These are phyloP conservation scores for Berberis thunbergii DNA, from an alignment of 164 flowering plant species.

Conservation along the genomic window DNA sequence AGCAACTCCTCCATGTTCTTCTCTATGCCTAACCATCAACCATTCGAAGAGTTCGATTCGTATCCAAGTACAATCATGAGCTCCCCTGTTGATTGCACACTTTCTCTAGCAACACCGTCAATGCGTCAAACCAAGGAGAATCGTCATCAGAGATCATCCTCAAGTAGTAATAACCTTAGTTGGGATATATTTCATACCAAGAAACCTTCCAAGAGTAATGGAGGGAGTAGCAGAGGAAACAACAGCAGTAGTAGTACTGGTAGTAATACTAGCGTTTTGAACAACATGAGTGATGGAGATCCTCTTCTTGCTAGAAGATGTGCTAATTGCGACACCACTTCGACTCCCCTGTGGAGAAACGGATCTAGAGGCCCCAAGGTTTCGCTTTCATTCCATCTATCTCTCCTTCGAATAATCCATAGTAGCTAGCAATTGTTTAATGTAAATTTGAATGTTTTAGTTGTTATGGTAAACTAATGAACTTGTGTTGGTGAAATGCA, in stretches of 20 bases:
- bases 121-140: conserved; percentile 39
- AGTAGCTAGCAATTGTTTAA: too few species aligned
- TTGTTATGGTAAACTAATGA: neutral
- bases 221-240: neutral
- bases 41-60: neutral
- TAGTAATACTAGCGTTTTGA: conserved; percentile 8
- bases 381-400: neutral
- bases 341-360: conserved; percentile 96
- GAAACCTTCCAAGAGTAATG: conserved; percentile 3
- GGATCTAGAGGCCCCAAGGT: conserved; percentile 98
- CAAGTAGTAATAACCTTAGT: conserved; percentile 38
- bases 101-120: conserved; percentile 86
- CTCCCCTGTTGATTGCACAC: conserved; percentile 84
- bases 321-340: conserved; percentile 96
- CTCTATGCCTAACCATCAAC: conserved; percentile 31
- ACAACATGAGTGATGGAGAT: conserved; percentile 24
- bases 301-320: conserved; percentile 79
- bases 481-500: conserved; percentile 17
- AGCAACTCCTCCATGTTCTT: conserved; percentile 45
- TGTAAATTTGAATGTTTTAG: too few species aligned
- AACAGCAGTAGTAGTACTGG: conserved; percentile 14
- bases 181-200: conserved; percentile 56
- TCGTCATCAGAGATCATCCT: conserved; percentile 9
- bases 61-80: conserved; percentile 7
- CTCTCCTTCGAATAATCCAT: neutral